phyloP scores from a whole-genome alignment of 2,329 filamentous ascomycete species.

The Talaromyces sp. region DNA sequence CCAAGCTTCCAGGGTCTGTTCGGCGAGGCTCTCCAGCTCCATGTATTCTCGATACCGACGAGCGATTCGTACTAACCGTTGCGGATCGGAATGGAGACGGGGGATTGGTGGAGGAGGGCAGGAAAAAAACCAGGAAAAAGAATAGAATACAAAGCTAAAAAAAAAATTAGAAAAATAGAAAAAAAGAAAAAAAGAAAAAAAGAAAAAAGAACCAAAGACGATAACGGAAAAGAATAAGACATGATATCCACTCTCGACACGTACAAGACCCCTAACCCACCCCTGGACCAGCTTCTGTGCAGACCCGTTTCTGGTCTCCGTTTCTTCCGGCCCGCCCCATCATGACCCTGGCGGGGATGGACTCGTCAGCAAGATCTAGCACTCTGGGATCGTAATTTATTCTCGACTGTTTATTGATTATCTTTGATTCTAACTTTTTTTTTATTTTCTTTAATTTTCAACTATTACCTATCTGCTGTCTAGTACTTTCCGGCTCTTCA shows the following conservation, averaged over 20 bases:
- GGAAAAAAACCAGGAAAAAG: neutral
- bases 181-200: slow-evolving; percentile 4
- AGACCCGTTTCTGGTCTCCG: slow-evolving; percentile 26
- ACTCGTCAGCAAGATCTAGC: slow-evolving; percentile 20
- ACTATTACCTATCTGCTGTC: neutral
- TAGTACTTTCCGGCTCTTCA: neutral
- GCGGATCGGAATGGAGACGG: slow-evolving; percentile 12
- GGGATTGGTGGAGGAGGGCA: neutral
- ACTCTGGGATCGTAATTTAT: neutral
- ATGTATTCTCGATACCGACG: slow-evolving; percentile 13
- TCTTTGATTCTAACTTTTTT: neutral
- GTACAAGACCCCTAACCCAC: slow-evolving; percentile 23
- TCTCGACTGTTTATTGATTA: neutral
- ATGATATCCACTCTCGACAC: neutral
- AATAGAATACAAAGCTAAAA: neutral
- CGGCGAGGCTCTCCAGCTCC: slow-evolving; percentile 21
- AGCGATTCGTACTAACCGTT: slow-evolving; percentile 16
- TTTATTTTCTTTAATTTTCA: neutral
- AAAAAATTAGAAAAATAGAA: slow-evolving; percentile 3
- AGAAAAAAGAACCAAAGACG: neutral
- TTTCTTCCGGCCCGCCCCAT: slow-evolving; percentile 27
- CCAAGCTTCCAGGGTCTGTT: slow-evolving; percentile 30
- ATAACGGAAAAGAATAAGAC: too few species aligned
- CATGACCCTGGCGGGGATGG: slow-evolving; percentile 19
- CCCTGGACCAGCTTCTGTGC: slow-evolving; percentile 24